phyloP scores from a whole-genome alignment of 2,329 filamentous ascomycete species.

The Teratosphaeria zuluensis region DNA sequence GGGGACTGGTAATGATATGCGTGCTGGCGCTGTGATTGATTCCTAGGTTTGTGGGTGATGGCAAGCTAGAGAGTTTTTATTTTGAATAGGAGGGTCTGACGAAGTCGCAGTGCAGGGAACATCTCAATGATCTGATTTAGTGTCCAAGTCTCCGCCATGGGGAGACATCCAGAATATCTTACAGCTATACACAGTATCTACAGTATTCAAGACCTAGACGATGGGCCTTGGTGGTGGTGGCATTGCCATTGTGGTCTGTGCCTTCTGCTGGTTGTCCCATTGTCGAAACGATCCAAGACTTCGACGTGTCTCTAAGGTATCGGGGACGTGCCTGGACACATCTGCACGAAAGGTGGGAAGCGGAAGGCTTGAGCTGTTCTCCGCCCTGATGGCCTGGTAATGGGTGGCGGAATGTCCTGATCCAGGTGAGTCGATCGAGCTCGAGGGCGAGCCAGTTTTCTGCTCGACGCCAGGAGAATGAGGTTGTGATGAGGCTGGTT shows the following conservation, averaged over 20 bases:
- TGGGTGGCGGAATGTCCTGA: not conserved
- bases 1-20: no score
- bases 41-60: no score
- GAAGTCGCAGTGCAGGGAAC: no score
- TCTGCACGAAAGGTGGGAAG: not conserved
- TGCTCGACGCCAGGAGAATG: not conserved
- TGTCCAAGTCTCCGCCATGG: no score
- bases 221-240: not conserved
- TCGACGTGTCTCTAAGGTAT: not conserved
- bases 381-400: not conserved
- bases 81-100: no score
- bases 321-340: not conserved
- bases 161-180: not conserved
- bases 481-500: not conserved
- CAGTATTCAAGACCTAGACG: not conserved
- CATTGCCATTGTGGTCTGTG: not conserved
- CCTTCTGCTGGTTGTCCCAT: not conserved
- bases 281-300: not conserved
- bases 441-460: not conserved
- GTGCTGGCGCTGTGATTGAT: no score
- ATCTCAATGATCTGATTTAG: no score
- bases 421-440: not conserved
- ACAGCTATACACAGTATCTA: not conserved
- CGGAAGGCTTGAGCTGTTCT: not conserved
- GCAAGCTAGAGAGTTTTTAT: no score